phyloP scores from a whole-genome alignment of 2,329 filamentous ascomycete species.

The Monosporascus ibericus region DNA sequence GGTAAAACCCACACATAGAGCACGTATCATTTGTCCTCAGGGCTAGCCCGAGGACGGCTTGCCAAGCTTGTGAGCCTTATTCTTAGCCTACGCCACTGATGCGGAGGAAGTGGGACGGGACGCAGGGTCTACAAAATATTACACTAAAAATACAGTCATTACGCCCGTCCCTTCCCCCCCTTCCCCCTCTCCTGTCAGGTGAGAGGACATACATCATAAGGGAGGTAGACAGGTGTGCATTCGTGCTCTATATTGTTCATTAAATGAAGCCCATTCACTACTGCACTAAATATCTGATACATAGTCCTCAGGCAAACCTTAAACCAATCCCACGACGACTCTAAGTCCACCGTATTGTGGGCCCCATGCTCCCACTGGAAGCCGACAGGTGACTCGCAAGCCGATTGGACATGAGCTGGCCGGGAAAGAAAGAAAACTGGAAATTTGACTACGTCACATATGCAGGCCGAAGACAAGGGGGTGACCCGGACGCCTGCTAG shows the following conservation, averaged over 20 bases:
- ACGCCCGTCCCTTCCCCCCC: no score
- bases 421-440: background rate
- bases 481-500: background rate
- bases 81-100: slow-evolving; percentile 29
- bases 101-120: slow-evolving; percentile 23
- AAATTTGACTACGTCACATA: slow-evolving; percentile 1
- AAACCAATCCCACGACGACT: no score
- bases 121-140: slow-evolving; percentile 25
- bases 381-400: background rate
- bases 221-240: no score
- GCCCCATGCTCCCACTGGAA: background rate
- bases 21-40: background rate
- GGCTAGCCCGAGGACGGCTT: background rate
- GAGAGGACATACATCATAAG: no score
- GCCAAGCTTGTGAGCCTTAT: slow-evolving; percentile 9
- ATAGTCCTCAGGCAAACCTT: no score
- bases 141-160: background rate
- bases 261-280: no score
- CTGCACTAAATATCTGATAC: no score
- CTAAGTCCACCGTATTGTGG: no score
- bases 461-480: background rate
- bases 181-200: no score
- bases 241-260: no score
- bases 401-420: background rate
- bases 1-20: background rate